These are phyloP conservation scores for Ganoderma lucidum DNA, from an alignment of 1,284 basidiomycete species.

Conservation along the genomic window DNA sequence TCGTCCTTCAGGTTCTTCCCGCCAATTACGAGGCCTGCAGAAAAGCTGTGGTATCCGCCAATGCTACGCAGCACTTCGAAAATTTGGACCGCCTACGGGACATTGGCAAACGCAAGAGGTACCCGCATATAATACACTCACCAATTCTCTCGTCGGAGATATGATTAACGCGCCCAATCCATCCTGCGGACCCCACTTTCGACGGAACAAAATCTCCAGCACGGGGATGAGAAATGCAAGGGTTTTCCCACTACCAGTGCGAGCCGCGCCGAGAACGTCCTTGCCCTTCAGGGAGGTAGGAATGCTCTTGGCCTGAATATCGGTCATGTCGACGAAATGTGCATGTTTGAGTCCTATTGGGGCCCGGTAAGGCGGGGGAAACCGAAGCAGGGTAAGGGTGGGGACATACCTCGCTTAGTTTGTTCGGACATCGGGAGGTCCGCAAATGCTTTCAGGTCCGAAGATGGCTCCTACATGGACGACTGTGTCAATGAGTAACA, in stretches of 20 bases:
- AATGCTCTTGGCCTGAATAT: slow-evolving; percentile 76
- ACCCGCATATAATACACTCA: slow-evolving; percentile 44
- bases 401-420: slow-evolving; percentile 4
- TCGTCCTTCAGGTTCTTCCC: slow-evolving; percentile 73
- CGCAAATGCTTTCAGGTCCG: slow-evolving; percentile 60
- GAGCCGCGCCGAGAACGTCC: slow-evolving; percentile 81
- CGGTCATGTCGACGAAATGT: slow-evolving; percentile 85
- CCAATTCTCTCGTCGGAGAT: slow-evolving; percentile 94
- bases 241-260: slow-evolving; percentile 87
- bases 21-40: slow-evolving; percentile 5
- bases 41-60: slow-evolving; percentile 8
- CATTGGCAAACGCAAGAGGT: background rate
- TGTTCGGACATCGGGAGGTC: slow-evolving; percentile 75
- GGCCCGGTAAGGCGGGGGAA: background rate
- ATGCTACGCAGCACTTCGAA: slow-evolving; percentile 58
- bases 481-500: slow-evolving; percentile 33
- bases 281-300: slow-evolving; percentile 71
- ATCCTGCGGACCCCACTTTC: slow-evolving; percentile 84
- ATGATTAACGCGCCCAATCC: slow-evolving; percentile 94
- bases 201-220: slow-evolving; percentile 77
- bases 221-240: slow-evolving; percentile 79
- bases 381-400: background rate
- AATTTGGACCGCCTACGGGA: slow-evolving; percentile 91
- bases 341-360: slow-evolving; percentile 80
- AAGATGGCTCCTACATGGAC: slow-evolving; percentile 52